A percentile compares a stretch with the other conserved stretches of the same genome.
phyloP scores from a whole-genome alignment of 1,284 basidiomycete genomes.

The Cerioporus squamosus region DNA sequence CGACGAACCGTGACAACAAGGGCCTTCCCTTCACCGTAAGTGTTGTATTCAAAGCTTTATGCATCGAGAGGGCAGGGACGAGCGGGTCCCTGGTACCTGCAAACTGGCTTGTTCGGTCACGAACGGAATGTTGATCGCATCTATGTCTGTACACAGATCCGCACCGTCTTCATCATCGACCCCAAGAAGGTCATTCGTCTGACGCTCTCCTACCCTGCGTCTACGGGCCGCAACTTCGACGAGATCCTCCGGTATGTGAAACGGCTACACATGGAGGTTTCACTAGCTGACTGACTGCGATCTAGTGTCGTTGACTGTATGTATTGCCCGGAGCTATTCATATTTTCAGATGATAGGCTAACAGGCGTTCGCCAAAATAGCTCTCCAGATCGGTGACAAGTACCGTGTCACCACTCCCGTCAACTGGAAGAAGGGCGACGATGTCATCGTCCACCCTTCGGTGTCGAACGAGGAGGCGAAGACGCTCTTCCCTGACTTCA shows the following conservation, averaged over 20 bases:
- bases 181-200: constrained; percentile 91
- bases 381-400: constrained; percentile 94
- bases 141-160: constrained; percentile 61
- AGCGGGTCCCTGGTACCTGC: neutral
- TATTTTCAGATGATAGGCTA: constrained; percentile 1
- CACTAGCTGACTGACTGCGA: too few species aligned
- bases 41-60: constrained; percentile 14
- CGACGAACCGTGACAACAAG: constrained; percentile 93
- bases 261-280: constrained; percentile 20
- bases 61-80: neutral
- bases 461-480: constrained; percentile 90
- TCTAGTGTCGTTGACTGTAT: constrained; percentile 67
- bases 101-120: too few species aligned
- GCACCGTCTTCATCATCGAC: constrained; percentile 95
- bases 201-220: constrained; percentile 89
- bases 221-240: constrained; percentile 83
- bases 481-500: constrained; percentile 80
- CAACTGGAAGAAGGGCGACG: constrained; percentile 94
- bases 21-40: constrained; percentile 82
- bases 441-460: constrained; percentile 94
- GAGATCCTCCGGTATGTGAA: constrained; percentile 80
- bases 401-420: constrained; percentile 86
- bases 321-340: constrained; percentile 19
- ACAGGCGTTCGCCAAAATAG: constrained; percentile 33
- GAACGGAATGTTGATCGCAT: constrained; percentile 1